Base-by-base conservation (phyloP, 352 stramenopile species). In the Globisporangium abappressorium region DNA sequence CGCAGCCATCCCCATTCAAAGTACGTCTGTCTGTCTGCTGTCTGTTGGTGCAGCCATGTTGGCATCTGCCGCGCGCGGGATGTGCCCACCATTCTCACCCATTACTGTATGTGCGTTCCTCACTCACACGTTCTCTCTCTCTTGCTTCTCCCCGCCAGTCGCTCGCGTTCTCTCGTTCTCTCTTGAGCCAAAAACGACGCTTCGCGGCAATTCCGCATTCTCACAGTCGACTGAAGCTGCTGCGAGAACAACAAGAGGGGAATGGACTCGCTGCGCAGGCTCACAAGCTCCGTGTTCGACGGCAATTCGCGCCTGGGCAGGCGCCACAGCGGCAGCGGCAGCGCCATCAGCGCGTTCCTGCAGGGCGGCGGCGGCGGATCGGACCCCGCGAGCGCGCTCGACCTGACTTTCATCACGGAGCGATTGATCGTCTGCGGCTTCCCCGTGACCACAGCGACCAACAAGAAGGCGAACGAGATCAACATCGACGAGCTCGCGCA, bases 241-340 rank as follows among this genome's bases (percentile, higher is more conserved):
- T 38, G 26, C 15, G 18, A 60, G 5, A 60, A 26, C 15, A 60
- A 30, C 2, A 36, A 43, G 33, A 34, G 12, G 3, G 34, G 24
- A 33, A 92, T 93, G 84, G 84, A 93, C 53, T 91, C 84, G 11
- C 69, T 93, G n/a, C 81, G 84, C 3, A 79, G 82, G 7, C 80
- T 93, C 46, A 91, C 84, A 54, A 92, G 79, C 73, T 91, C 80
- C 60, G 76, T 93, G 57, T 84, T 90, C 28, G 81, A 91, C 43
- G 64, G 71, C 62, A 69, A 76, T 20, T 69, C 70, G 14, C 75
- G 76, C 6, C 64, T 76, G 24, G 73, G 79, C 15, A 77, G 81
- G 38, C 69, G 67, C 14, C 81, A 76, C 43, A 72, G 76, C 64
- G 65, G 67, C 14, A 78, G 75, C 59, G 58, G 68, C 4, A 65